Percentiles rank a stretch among this genome's conserved stretches.
These are phyloP conservation scores for Ruellia speciosa DNA, from an alignment of 305 asterid genomes.

Conservation along the genomic window DNA sequence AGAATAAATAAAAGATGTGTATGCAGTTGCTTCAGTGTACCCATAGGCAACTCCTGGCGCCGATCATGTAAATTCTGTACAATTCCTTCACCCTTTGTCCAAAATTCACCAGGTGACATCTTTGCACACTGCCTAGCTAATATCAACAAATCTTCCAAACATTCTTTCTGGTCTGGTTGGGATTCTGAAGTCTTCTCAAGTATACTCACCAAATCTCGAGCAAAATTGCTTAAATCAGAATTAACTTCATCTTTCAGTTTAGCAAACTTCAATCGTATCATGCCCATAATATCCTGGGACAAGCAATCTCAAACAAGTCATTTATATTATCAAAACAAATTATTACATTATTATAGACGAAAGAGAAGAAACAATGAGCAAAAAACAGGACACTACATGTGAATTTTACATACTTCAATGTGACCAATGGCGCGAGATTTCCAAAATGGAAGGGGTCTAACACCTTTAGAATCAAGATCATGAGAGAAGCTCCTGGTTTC, in stretches of 20 bases:
- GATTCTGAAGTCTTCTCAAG: constrained; percentile 69
- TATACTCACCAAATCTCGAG: constrained; percentile 80
- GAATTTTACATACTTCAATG: constrained; percentile 68
- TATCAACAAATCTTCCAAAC: constrained; percentile 76
- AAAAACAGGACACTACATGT: constrained; percentile 27
- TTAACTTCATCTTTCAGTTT: constrained; percentile 81
- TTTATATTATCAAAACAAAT: constrained; percentile 11
- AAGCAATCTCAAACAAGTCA: constrained; percentile 17
- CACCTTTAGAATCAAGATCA: constrained; percentile 94
- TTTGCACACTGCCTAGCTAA: constrained; percentile 73
- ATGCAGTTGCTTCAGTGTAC: constrained; percentile 71
- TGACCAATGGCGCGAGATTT: constrained; percentile 87
- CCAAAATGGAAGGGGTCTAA: constrained; percentile 90
- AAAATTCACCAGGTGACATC: constrained; percentile 84
- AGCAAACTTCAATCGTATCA: constrained; percentile 75
- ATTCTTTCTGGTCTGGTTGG: constrained; percentile 60
- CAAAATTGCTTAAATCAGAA: constrained; percentile 77
- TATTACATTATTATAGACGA: too few species aligned
- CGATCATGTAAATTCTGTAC: constrained; percentile 91
- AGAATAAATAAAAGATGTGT: constrained; percentile 88
- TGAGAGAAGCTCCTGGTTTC: constrained; percentile 95
- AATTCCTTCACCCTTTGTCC: constrained; percentile 80
- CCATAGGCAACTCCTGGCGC: constrained; percentile 82
- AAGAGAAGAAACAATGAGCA: constrained; percentile 4
- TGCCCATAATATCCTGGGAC: constrained; percentile 71